These are phyloP conservation scores for Penicillium frequentans DNA, from an alignment of 2,329 filamentous ascomycete species.

Conservation along the genomic window DNA sequence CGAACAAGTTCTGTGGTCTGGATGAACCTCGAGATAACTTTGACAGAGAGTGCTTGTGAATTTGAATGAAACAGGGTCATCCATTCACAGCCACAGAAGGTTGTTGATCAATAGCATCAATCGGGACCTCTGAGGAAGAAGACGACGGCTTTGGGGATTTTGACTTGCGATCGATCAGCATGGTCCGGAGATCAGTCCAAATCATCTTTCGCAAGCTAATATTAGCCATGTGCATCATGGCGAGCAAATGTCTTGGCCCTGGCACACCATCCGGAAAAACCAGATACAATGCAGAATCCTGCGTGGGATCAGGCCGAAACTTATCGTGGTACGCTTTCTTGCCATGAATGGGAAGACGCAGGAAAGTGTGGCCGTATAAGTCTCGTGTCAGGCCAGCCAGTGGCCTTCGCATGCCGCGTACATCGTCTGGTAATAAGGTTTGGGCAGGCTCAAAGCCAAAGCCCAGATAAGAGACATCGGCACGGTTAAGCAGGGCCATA, in stretches of 20 bases:
- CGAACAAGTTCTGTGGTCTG: neutral
- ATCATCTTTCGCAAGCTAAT: slow-evolving; percentile 33
- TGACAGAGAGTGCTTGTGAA: neutral
- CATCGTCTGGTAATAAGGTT: slow-evolving; percentile 26
- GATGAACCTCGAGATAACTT: neutral
- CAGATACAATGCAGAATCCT: slow-evolving; percentile 35
- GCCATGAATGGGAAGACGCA: slow-evolving; percentile 34
- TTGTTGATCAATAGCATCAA: neutral
- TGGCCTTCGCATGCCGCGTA: slow-evolving; percentile 31
- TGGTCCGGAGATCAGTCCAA: slow-evolving; percentile 14
- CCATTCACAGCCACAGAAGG: neutral
- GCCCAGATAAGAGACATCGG: slow-evolving; percentile 36
- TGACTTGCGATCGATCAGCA: slow-evolving; percentile 2
- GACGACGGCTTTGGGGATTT: neutral
- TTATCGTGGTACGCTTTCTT: slow-evolving; percentile 45
- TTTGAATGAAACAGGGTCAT: neutral
- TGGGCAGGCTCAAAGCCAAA: slow-evolving; percentile 42
- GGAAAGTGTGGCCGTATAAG: slow-evolving; percentile 34
- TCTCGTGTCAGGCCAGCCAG: slow-evolving; percentile 30
- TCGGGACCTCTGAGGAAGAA: neutral
- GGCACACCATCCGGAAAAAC: slow-evolving; percentile 38
- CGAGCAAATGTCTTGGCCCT: slow-evolving; percentile 30
- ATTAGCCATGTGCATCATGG: slow-evolving; percentile 42
- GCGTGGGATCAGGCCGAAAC: slow-evolving; percentile 34
- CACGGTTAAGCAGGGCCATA: slow-evolving; percentile 39